Base-by-base conservation (phyloP, 257 asterid species). In the Solanum lycopersicoides region DNA sequence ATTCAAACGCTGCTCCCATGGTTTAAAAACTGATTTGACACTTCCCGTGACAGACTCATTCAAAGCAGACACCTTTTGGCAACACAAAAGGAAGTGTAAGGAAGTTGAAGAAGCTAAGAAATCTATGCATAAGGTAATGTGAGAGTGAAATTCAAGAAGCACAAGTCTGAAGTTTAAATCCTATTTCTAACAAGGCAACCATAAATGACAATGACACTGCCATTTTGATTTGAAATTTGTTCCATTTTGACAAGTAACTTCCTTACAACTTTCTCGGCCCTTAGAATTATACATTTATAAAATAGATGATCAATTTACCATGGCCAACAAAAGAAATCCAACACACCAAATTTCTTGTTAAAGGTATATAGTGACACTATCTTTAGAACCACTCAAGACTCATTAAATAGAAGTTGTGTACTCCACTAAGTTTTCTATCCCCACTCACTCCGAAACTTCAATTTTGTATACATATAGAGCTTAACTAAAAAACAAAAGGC, bases 1-100 rank as follows among this genome's bases (percentile, higher is more conserved):
- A 92, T 94, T 92, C 68, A 97, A 95, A 30, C 98, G 98, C 88
- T 93, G 96, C 87, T 97, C 99, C 99, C 99, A 97, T 72, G 97
- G 95, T 92, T 89, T 95, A 90, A 97, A 97, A 65, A 97, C 98
- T 9, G 98, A 90, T 91, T 95, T 94, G 75, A 90, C 98, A 89
- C 98, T 97, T 89, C 98, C 99, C 71, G 95, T 80, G 88, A 92
- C 94, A 90, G 98, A 93, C 89, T 97, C 99, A 86, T 97, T 97
- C 91, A 97, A 86, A 4, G 98, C 98, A 88, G 98, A 93, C 45
- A 95, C 99, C 99, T 97, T 89, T 18, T 45, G 80, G 83, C 86
- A 63, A 87, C 88, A 83, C 10, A 82, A 82, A 42, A 34, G 12
- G 6, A 69, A 82, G 63, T 44, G 3, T 82, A 80, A 32, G 12